Evolutionary conservation across 225 moss, liverwort and hornwort genomes (phyloP), one percentile per base, ranked within the genome.

Genomic region (Takakia lepidozioides): DNA sequence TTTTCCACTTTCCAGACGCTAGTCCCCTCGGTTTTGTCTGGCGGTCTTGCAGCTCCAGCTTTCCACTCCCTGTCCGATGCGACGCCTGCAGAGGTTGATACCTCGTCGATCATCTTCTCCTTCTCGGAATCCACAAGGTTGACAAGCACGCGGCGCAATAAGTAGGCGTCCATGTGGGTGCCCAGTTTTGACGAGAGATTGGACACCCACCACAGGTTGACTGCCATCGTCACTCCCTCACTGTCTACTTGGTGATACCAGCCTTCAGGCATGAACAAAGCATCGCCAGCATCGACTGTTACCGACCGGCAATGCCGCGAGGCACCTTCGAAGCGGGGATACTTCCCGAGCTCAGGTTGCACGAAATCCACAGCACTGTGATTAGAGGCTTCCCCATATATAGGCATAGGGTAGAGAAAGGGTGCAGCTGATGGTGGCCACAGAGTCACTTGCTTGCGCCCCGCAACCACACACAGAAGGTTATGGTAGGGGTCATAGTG

Each of bases 401-500:
- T 67, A 4, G 89, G 77, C 7, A 68, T 65, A 25, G 93, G 93
- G 39, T 89, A 89, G 7, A 95, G 74, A 32, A 70, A 67, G n/a
- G 79, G 84, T 3, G 89, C 63, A 3, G 84, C 84, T 17, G 89
- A 86, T 6, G 89, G 89, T 46, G 93, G 80, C 93, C 93, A 95
- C 10, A 89, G 57, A 38, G 64, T 84, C 35, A 95, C 89, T 67
- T 66, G 68, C 55, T 89, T 95, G 55, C 74, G 54, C 16, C 93
- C 93, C 2, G 79, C 65, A 18, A 95, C 76, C n/a, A 95, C 68
- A 54, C 89, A 95, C 8, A 95, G 58, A 2, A 95, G 76, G 51
- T 95, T 95, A 29, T 95, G 89, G 37, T 70, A 95, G 27, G 93
- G 93, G 60, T 95, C 89, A 47, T 95, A 95, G 50, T 95, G 93